Percentiles rank a stretch among this genome's conserved stretches.
Evolutionary conservation across 441 rosid genomes (phyloP).

Genomic region (Eutrema salsugineum): DNA sequence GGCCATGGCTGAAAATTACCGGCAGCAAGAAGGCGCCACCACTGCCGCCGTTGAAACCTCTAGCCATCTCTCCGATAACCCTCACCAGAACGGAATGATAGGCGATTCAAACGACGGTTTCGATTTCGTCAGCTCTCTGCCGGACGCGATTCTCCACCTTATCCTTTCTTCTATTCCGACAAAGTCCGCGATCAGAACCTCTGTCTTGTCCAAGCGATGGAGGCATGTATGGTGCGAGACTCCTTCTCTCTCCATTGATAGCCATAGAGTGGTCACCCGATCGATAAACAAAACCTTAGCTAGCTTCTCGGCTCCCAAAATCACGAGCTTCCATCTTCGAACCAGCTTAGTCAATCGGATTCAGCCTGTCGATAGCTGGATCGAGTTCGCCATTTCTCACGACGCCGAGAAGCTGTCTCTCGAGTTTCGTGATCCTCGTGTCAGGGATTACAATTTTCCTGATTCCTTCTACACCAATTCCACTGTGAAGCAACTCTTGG

Average conservation of each 20-base stretch:
- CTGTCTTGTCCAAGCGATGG: constrained; percentile 29
- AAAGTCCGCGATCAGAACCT: constrained; percentile 23
- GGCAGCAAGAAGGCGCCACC: constrained; percentile 6
- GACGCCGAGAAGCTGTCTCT: constrained; percentile 11
- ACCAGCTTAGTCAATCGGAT: constrained; percentile 15
- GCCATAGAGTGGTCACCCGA: neutral
- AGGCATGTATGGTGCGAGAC: constrained; percentile 24
- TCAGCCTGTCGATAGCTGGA: constrained; percentile 15
- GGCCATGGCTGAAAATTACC: neutral
- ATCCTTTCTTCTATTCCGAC: constrained; percentile 27
- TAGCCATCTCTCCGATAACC: neutral
- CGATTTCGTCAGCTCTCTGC: constrained; percentile 30
- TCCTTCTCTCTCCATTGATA: constrained; percentile 23
- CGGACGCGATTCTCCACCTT: constrained; percentile 23
- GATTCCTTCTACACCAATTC: constrained; percentile 19
- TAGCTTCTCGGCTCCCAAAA: constrained; percentile 11
- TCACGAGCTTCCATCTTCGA: constrained; percentile 18
- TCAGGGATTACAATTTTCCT: constrained; percentile 15
- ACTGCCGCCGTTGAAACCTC: neutral
- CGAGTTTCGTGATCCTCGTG: constrained; percentile 22
- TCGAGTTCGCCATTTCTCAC: constrained; percentile 16
- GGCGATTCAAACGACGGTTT: constrained; percentile 8
- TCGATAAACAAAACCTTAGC: constrained; percentile 23
- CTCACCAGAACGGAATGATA: neutral
- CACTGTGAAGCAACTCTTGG: neutral